Evolutionary conservation across 306 rosid species (phyloP).

Genomic region (Hippophae tibetana): DNA sequence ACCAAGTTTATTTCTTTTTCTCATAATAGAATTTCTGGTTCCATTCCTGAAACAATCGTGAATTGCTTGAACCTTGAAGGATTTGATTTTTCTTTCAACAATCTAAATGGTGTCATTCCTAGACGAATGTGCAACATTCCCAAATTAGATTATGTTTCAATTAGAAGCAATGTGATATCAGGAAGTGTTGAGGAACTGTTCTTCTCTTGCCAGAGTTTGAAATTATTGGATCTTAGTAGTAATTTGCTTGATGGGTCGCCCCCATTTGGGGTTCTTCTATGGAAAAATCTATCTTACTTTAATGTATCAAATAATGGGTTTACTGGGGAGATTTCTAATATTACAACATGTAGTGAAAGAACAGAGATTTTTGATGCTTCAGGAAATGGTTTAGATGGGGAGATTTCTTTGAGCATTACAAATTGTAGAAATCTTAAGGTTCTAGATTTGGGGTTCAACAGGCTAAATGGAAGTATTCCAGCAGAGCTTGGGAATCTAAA

Average conservation of each 20-base stretch:
- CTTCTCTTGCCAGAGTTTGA: constrained; percentile 55
- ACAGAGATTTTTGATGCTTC: constrained; percentile 77
- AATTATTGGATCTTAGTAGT: constrained; percentile 63
- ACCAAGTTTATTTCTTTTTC: constrained; percentile 76
- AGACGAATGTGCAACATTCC: constrained; percentile 53
- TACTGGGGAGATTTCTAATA: constrained; percentile 54
- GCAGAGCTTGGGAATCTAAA: constrained; percentile 38
- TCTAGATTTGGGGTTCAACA: constrained; percentile 62
- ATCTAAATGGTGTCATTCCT: constrained; percentile 69
- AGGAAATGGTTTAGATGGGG: constrained; percentile 67
- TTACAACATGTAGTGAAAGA: constrained; percentile 52
- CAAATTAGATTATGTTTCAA: constrained; percentile 49
- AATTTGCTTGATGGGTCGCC: constrained; percentile 59
- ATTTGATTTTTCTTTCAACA: constrained; percentile 85
- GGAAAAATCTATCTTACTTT: constrained; percentile 54
- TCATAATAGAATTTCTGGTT: constrained; percentile 61
- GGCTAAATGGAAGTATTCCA: constrained; percentile 63
- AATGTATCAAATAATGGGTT: constrained; percentile 60
- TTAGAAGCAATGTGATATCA: constrained; percentile 66
- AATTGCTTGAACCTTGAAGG: constrained; percentile 83
- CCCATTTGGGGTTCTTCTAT: constrained; percentile 56
- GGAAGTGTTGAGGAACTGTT: constrained; percentile 48
- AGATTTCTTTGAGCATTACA: constrained; percentile 64
- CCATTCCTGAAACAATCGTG: constrained; percentile 56
- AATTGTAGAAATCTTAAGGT: constrained; percentile 63